Percentiles rank a stretch among this genome's conserved stretches.
These are phyloP conservation scores for Fusarium globosum DNA, from an alignment of 2,329 filamentous ascomycete species.

Conservation along the genomic window DNA sequence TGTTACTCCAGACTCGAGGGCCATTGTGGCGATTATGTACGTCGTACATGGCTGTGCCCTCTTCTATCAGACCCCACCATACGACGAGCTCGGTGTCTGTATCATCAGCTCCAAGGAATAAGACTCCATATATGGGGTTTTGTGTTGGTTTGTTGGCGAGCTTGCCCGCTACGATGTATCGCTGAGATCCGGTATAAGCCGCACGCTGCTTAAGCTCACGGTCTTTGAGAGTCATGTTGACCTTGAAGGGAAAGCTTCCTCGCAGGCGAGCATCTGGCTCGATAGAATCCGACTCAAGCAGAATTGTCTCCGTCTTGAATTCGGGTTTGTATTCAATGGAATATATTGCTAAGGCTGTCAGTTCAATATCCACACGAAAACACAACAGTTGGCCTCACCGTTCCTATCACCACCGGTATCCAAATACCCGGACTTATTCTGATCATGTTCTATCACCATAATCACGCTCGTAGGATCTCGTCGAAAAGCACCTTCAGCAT, in stretches of 20 bases:
- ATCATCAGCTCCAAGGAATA: constrained; percentile 41
- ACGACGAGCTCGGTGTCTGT: constrained; percentile 42
- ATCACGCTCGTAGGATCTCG: constrained; percentile 41
- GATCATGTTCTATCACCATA: constrained; percentile 43
- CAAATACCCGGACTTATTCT: constrained; percentile 37
- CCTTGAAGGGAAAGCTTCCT: constrained; percentile 44
- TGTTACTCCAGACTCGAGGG: constrained; percentile 43
- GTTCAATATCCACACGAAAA: not conserved
- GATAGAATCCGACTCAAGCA: constrained; percentile 39
- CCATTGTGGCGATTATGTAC: constrained; percentile 37
- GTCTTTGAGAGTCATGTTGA: constrained; percentile 39
- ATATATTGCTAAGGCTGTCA: constrained; percentile 35
- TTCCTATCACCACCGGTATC: constrained; percentile 34
- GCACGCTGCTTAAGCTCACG: constrained; percentile 39
- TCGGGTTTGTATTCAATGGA: constrained; percentile 44
- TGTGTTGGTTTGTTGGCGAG: constrained; percentile 38
- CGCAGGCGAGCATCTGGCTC: constrained; percentile 36
- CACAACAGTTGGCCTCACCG: constrained; percentile 6
- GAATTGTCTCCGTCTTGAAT: constrained; percentile 42
- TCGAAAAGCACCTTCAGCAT: constrained; percentile 33
- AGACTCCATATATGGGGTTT: constrained; percentile 43
- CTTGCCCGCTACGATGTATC: constrained; percentile 41
- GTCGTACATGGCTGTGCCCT: constrained; percentile 43
- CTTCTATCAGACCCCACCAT: constrained; percentile 45
- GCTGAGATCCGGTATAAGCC: constrained; percentile 42